Percentiles rank a stretch among this genome's conserved stretches.
These are phyloP conservation scores for Smittium mucronatum DNA, from an alignment of 371 early-diverging fungal species.

Conservation along the genomic window DNA sequence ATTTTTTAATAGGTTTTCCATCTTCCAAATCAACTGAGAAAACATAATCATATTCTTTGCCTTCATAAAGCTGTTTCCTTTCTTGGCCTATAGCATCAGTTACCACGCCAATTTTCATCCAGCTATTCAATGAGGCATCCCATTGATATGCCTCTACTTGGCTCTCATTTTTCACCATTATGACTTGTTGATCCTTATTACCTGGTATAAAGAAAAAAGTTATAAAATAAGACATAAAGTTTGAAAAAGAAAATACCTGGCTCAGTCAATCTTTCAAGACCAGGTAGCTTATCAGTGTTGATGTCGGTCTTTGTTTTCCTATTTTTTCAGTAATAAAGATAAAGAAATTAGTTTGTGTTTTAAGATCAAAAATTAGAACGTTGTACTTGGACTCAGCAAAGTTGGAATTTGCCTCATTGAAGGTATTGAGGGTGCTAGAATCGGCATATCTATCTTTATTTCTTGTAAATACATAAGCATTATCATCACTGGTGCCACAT, in stretches of 20 bases:
- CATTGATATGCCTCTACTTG: constrained; percentile 44
- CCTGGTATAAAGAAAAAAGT: constrained; percentile 30
- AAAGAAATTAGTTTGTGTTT: constrained; percentile 1
- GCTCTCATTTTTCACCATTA: constrained; percentile 55
- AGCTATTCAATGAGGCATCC: constrained; percentile 43
- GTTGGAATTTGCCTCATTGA: constrained; percentile 55
- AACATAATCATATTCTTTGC: constrained; percentile 92
- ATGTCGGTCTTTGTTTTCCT: constrained; percentile 78
- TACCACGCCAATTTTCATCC: constrained; percentile 90
- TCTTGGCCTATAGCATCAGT: constrained; percentile 73
- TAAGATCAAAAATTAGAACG: too few species aligned
- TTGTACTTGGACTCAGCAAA: constrained; percentile 16
- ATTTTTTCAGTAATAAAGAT: constrained; percentile 11
- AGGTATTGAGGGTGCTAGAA: constrained; percentile 41
- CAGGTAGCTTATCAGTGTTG: constrained; percentile 68
- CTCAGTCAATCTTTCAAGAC: constrained; percentile 50
- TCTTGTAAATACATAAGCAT: constrained; percentile 68
- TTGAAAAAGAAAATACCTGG: constrained; percentile 23
- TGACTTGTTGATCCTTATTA: constrained; percentile 69
- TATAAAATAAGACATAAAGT: background rate
- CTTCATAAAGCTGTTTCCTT: constrained; percentile 63
- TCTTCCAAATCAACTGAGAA: constrained; percentile 91
- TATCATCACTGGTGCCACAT: constrained; percentile 72
- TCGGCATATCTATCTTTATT: constrained; percentile 45
- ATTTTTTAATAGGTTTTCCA: constrained; percentile 63